Conservation (phyloP, 805 yeast species). For the Schizosaccharomyces octosporus region DNA sequence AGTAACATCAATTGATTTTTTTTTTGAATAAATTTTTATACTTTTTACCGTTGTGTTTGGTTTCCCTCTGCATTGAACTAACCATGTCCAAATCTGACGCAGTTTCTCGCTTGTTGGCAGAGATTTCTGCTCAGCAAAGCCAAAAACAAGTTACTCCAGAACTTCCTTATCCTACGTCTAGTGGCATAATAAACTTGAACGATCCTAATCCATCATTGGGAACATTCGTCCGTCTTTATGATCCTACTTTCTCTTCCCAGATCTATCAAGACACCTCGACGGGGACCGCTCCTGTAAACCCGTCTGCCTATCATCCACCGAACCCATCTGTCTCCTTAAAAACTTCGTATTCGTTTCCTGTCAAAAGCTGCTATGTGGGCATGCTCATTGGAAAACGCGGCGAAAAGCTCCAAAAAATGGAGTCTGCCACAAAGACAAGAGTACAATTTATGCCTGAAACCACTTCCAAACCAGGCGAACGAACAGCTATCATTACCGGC, state of each 20-base stretch:
- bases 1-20: too few species aligned
- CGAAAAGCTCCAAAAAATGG: constrained; percentile 9
- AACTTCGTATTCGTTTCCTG: constrained; percentile 3
- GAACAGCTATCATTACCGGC: not conserved
- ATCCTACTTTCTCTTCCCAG: not conserved
- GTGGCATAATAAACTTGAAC: not conserved
- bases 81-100: not conserved
- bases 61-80: not conserved
- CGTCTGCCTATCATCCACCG: not conserved
- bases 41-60: too few species aligned
- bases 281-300: not conserved
- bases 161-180: not conserved
- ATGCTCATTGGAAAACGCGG: constrained; percentile 10
- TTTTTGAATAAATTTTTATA: too few species aligned
- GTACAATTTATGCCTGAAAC: constrained; percentile 8
- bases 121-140: not conserved
- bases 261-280: not conserved
- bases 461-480: not conserved
- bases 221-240: not conserved
- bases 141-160: not conserved
- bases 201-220: not conserved
- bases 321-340: not conserved
- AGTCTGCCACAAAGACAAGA: constrained; percentile 8
- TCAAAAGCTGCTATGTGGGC: constrained; percentile 8
- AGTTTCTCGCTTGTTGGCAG: not conserved